Percentiles rank a stretch among this genome's conserved stretches.
Conservation (phyloP, 164 flowering plant genomes). For the Stephania yunnanensis region DNA sequence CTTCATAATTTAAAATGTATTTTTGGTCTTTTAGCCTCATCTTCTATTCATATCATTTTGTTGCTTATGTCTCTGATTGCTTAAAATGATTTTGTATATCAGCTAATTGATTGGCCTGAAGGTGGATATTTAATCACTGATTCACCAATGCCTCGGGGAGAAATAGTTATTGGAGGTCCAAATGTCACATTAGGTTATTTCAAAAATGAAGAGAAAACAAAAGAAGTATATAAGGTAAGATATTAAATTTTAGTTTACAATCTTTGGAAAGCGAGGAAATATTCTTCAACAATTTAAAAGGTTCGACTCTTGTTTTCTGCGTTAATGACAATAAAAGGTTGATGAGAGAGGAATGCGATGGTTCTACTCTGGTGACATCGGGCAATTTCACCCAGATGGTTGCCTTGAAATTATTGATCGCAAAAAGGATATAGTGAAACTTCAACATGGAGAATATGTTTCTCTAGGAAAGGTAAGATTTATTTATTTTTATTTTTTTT, state of each 20-base stretch:
- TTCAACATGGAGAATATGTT: slow-evolving; percentile 98
- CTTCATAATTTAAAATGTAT: background rate
- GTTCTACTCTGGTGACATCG: slow-evolving; percentile 96
- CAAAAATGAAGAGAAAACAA: slow-evolving; percentile 82
- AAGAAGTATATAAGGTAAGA: slow-evolving; percentile 84
- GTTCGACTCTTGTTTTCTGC: background rate
- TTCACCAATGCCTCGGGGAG: slow-evolving; percentile 93
- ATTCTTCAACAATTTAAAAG: background rate
- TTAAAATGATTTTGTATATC: slow-evolving; percentile 19
- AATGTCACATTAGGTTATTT: slow-evolving; percentile 91
- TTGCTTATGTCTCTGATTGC: background rate
- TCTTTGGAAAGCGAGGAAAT: background rate
- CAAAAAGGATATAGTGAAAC: slow-evolving; percentile 95
- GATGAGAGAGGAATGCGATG: slow-evolving; percentile 94
- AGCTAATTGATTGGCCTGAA: slow-evolving; percentile 95
- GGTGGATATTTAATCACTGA: slow-evolving; percentile 81
- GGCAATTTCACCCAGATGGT: slow-evolving; percentile 86
- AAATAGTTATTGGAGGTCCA: slow-evolving; percentile 93
- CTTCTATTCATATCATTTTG: background rate
- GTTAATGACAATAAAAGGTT: slow-evolving; percentile 36
- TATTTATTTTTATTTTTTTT: background rate
- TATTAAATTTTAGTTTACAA: background rate
- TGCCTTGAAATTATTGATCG: slow-evolving; percentile 97
- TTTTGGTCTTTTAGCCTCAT: slow-evolving; percentile 1
- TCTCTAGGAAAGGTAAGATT: slow-evolving; percentile 84